Base-by-base conservation (phyloP, 805 yeast species). In the Lipomyces sp. region DNA sequence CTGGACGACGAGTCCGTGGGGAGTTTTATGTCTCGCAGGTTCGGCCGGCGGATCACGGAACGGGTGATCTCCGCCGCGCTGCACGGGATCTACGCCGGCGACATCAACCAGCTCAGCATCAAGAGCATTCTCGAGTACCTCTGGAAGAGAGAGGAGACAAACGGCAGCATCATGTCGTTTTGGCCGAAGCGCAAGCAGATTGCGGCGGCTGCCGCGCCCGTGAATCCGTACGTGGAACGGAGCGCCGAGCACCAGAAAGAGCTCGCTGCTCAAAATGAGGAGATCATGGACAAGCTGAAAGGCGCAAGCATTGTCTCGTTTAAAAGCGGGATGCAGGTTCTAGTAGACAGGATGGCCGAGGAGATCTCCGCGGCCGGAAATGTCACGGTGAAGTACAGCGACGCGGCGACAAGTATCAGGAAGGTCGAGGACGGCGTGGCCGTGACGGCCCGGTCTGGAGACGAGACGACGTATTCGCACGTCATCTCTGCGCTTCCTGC, bases 31-130 rank as follows among this genome's bases (percentile, higher is more conserved):
- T 63, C 70, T 2, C 71, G 97, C 57, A 69, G 96, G 53, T 83
- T 89, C 64, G 90, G 90, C 2, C 71, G 72, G 7, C 62, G 63
- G 1, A 47, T 69, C 10, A 67, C 83, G 4, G 70, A 73, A 7
- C 82, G 86, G 44, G 68, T 91, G 13, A 68, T 85, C 19, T 85
- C 95, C 67, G 98, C 96, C 0, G 69, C 89, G 3, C 73, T 84
- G 65, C 88, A 89, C 63, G 98, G 98, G 0, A 81, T 93, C 1
- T 91, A 89, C 66, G 96, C 95, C 1, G 93, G 87, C n/a, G 95
- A 90, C 66, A 74, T 81, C 1, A 62, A 74, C 4, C 71, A 77
- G 49, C 67, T 91, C 43, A 85, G 95, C 70, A 80, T 58, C 24
- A 32, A 46, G 34, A 44, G 52, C 29, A 28, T 47, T 4, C 28